phyloP scores from a whole-genome alignment of 2,329 filamentous ascomycete genomes.

The Oidium heveae region DNA sequence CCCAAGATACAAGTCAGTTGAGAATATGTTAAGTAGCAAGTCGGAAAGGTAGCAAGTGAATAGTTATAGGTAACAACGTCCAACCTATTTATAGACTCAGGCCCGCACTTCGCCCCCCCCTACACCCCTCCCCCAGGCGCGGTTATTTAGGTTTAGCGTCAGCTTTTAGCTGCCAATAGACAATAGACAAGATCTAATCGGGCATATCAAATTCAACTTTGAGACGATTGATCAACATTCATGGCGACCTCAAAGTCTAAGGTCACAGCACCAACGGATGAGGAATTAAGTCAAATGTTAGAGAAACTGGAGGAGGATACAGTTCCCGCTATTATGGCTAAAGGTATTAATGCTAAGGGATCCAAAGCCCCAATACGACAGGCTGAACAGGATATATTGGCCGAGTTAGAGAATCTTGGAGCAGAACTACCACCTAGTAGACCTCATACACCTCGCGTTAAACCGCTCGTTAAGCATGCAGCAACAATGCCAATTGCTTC shows the following conservation, averaged over 20 bases:
- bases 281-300: slow-evolving; percentile 41
- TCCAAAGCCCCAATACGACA: slow-evolving; percentile 15
- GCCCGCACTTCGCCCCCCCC: too few species aligned
- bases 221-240: too few species aligned
- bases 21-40: too few species aligned
- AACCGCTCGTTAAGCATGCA: slow-evolving; percentile 24
- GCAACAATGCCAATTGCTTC: slow-evolving; percentile 24
- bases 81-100: too few species aligned
- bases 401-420: slow-evolving; percentile 55
- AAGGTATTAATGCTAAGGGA: slow-evolving; percentile 14
- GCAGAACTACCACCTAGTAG: slow-evolving; percentile 42
- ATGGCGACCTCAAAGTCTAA: slow-evolving; percentile 39
- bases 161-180: background rate
- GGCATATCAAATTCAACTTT: too few species aligned
- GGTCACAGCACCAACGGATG: slow-evolving; percentile 24
- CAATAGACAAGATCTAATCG: too few species aligned
- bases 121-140: too few species aligned
- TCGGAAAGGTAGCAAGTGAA: too few species aligned
- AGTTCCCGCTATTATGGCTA: slow-evolving; percentile 19
- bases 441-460: slow-evolving; percentile 59
- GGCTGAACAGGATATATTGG: slow-evolving; percentile 47
- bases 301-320: slow-evolving; percentile 29
- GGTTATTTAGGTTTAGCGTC: background rate
- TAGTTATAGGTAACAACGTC: too few species aligned
- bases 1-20: too few species aligned